Base-by-base conservation (phyloP, 441 rosid genomes). In the Adansonia grandidieri region DNA sequence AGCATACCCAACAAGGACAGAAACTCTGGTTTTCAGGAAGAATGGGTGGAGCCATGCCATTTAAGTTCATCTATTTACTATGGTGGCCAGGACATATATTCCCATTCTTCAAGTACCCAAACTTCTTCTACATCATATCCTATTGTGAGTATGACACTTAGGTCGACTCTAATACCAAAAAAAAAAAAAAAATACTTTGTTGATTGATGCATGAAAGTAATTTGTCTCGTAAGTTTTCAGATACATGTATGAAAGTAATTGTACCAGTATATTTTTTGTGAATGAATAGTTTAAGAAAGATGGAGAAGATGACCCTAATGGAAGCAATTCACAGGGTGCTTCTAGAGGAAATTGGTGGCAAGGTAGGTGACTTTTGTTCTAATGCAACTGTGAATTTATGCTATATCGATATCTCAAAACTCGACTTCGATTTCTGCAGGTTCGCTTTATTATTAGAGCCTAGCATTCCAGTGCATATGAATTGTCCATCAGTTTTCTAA, bases 321-420 rank as follows among this genome's bases (percentile, higher is more conserved):
- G 85, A 75, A 81, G 82, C 74, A 87, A 85, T 79, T 83, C 95
- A 2, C 85, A 84, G 15, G 87, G 82, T 79, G 95, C 91, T 62
- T 90, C 93, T 5, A 90, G 97, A 83, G 98, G 97, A 85, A 90
- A 94, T 76, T 92, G 97, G 97, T 94, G 98, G 98, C 88, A 91
- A 90, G 98, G 98, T 86, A 87, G n/a, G 8, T 13, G 2, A 32
- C 37, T 32, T 32, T 4, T 7, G 7, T 58, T 20, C 45, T 5
- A 20, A 62, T 51, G 60, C 71, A 54, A 67, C 74, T 20, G 17
- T 47, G 44, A 19, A 79, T 72, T 45, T 68, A 64, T 17, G 54
- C 48, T 54, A 28, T 54, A 66, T 63, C 68, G 53, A n/a, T 45
- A 73, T 71, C 63, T 51, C 32, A 7, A 40, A 69, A 57, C 69